Evolutionary conservation across 2,329 filamentous ascomycete genomes (phyloP).

Genomic region (Colletotrichum spaethianum): DNA sequence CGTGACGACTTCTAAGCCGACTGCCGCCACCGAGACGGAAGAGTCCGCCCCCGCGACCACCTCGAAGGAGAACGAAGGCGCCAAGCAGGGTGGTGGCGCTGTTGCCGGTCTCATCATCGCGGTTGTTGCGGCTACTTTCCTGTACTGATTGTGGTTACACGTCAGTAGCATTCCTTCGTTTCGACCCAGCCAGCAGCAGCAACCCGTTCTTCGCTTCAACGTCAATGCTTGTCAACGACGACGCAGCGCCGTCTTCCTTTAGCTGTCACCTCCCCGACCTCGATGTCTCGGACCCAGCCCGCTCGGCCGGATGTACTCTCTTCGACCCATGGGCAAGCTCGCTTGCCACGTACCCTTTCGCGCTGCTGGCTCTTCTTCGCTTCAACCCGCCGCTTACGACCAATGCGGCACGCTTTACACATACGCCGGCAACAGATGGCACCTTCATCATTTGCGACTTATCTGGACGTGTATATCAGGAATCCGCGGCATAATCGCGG

Average conservation of each 20-base stretch:
- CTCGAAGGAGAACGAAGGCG: conserved; percentile 62
- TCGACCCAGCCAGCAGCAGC: conserved; percentile 30
- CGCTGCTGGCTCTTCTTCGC: conserved; percentile 39
- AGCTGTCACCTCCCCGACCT: conserved; percentile 47
- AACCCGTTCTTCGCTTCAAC: conserved; percentile 38
- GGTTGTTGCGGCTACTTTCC: conserved; percentile 66
- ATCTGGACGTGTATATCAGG: conserved; percentile 32
- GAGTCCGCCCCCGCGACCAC: conserved; percentile 49
- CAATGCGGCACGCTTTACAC: conserved; percentile 28
- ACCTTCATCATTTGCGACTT: conserved; percentile 26
- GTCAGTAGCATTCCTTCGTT: conserved; percentile 41
- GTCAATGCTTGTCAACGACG: conserved; percentile 32
- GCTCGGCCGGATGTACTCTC: conserved; percentile 18
- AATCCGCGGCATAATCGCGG: conserved; percentile 7
- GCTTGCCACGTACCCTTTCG: conserved; percentile 28
- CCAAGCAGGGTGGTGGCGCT: conserved; percentile 64
- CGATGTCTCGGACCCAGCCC: conserved; percentile 48
- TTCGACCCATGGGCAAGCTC: conserved; percentile 20
- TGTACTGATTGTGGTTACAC: conserved; percentile 53
- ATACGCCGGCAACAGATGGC: conserved; percentile 35
- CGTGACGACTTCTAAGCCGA: conserved; percentile 45
- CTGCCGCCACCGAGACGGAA: conserved; percentile 45
- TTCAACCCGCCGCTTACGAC: conserved; percentile 38
- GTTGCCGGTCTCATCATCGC: conserved; percentile 69
- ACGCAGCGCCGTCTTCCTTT: conserved; percentile 28